Conservation (phyloP, 2,329 filamentous ascomycete genomes). For the Aspergillus fischeri region DNA sequence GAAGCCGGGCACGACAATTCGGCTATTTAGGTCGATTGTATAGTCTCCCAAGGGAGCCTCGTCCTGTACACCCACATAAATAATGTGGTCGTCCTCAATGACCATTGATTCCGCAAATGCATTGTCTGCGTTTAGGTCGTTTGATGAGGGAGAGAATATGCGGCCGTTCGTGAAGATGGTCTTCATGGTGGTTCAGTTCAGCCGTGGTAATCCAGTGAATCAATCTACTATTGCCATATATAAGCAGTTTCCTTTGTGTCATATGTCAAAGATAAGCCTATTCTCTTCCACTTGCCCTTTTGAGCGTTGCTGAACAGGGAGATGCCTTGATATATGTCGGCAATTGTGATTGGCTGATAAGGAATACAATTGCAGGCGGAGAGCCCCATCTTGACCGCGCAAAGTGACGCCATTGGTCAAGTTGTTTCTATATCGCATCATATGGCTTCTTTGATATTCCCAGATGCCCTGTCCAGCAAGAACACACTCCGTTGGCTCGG, state of each 20-base stretch:
- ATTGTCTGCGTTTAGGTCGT: conserved; percentile 8
- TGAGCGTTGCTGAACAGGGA: no score
- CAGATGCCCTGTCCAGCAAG: no score
- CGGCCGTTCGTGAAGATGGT: conserved; percentile 31
- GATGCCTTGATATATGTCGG: not conserved
- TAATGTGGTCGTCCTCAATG: conserved; percentile 38
- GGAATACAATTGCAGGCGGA: not conserved
- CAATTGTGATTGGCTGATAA: not conserved
- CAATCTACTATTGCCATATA: not conserved
- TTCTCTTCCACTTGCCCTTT: no score
- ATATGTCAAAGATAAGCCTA: no score
- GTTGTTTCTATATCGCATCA: not conserved
- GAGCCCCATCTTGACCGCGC: conserved; percentile 1
- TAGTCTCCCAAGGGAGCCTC: conserved; percentile 18
- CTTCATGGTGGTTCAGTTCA: not conserved
- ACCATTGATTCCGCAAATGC: conserved; percentile 35
- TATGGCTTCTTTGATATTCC: not conserved
- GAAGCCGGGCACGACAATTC: conserved; percentile 44
- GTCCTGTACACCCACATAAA: conserved; percentile 35
- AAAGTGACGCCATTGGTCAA: conserved; percentile 11
- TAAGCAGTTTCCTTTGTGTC: not conserved
- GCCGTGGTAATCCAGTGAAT: not conserved
- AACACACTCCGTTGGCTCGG: no score
- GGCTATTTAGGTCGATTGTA: conserved; percentile 33
- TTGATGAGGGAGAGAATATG: conserved; percentile 23